These are phyloP conservation scores for Fusarium nanum DNA, from an alignment of 2,329 filamentous ascomycete species.

Conservation along the genomic window DNA sequence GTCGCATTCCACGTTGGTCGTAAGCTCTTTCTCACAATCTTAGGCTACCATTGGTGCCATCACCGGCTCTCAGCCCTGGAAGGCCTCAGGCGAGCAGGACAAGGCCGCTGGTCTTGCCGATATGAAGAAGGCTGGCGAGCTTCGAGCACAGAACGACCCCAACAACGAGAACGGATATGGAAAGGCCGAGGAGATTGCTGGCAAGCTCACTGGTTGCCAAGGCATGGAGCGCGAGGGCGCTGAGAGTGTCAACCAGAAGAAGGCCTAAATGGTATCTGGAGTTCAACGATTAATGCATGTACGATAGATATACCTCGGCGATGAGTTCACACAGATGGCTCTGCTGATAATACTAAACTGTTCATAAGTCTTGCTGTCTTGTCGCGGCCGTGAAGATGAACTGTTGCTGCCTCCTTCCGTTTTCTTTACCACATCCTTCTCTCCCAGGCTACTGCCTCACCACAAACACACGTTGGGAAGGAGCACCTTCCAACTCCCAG, in stretches of 20 bases:
- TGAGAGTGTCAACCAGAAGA: constrained; percentile 58
- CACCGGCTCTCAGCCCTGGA: constrained; percentile 73
- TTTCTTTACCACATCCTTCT: background rate
- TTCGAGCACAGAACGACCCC: constrained; percentile 61
- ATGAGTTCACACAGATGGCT: background rate
- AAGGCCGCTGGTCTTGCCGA: constrained; percentile 70
- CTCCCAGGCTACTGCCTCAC: background rate
- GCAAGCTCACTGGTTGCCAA: constrained; percentile 72
- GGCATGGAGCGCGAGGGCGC: constrained; percentile 75
- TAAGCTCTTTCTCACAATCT: background rate
- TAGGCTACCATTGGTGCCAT: constrained; percentile 70
- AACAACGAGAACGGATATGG: constrained; percentile 68
- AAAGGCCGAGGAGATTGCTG: constrained; percentile 72
- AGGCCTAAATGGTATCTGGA: constrained; percentile 25
- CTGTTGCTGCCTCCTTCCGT: background rate
- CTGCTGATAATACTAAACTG: background rate
- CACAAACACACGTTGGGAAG: background rate
- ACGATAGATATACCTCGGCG: constrained; percentile 20
- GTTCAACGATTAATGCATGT: background rate
- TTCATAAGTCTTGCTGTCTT: background rate
- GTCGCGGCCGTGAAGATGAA: too few relatives aligned
- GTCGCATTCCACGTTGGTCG: constrained; percentile 8
- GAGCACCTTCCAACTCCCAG: background rate
- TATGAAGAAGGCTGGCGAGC: constrained; percentile 70
- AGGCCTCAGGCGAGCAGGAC: constrained; percentile 70